These are phyloP conservation scores for Marasmius tenuissimus DNA, from an alignment of 1,284 basidiomycete genomes.

Conservation along the genomic window DNA sequence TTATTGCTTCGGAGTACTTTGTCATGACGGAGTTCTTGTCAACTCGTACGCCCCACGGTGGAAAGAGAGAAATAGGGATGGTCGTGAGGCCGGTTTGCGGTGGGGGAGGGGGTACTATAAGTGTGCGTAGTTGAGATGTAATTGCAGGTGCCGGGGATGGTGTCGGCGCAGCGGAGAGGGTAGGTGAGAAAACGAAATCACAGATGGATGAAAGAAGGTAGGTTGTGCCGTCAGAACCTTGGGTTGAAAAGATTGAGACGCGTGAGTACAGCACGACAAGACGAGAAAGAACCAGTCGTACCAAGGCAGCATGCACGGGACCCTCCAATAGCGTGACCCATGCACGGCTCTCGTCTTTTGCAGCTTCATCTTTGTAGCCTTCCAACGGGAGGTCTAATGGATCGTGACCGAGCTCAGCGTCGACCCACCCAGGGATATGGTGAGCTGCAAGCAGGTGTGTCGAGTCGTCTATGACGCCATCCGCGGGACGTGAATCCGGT, in stretches of 20 bases:
- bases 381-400: conserved; percentile 50
- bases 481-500: conserved; percentile 16
- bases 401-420: conserved; percentile 42
- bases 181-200: conserved; percentile 29
- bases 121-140: conserved; percentile 33
- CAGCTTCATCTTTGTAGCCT: conserved; percentile 59
- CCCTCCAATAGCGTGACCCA: conserved; percentile 78
- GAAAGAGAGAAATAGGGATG: conserved; percentile 54
- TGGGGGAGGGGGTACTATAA: conserved; percentile 62
- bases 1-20: conserved; percentile 70
- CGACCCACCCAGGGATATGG: conserved; percentile 72
- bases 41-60: conserved; percentile 22
- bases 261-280: background rate
- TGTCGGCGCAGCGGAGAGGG: conserved; percentile 9
- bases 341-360: conserved; percentile 72
- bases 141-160: conserved; percentile 27
- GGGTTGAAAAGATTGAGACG: too few relatives aligned
- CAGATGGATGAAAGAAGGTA: conserved; percentile 38
- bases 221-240: conserved; percentile 29
- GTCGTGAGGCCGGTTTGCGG: conserved; percentile 68
- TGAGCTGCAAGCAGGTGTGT: conserved; percentile 58
- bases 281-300: conserved; percentile 32
- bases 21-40: conserved; percentile 34
- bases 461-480: conserved; percentile 34
- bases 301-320: conserved; percentile 70